These are phyloP conservation scores for Pyrenophora graminea DNA, from an alignment of 2,329 filamentous ascomycete species.

Conservation along the genomic window DNA sequence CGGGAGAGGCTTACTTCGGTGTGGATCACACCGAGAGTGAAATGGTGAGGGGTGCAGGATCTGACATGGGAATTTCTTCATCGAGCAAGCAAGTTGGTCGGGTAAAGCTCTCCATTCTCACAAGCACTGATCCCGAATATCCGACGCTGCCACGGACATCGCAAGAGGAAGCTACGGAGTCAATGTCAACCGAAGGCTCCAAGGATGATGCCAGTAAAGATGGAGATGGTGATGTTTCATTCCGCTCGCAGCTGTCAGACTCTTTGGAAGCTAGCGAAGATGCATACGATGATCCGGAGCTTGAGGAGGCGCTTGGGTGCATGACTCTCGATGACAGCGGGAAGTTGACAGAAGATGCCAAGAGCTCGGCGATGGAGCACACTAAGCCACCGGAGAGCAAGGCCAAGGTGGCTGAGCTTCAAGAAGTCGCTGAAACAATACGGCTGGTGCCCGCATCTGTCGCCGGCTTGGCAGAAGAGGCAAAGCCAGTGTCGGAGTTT, in stretches of 20 bases:
- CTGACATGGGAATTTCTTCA: neutral
- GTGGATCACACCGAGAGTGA: neutral
- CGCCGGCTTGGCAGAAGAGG: neutral
- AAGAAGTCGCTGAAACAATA: neutral
- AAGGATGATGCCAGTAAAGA: neutral
- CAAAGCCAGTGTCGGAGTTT: constrained; percentile 25
- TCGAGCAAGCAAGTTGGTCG: constrained; percentile 25
- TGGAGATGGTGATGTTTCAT: neutral
- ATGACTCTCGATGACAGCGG: constrained; percentile 21
- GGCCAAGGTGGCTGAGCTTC: neutral
- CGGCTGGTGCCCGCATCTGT: constrained; percentile 1
- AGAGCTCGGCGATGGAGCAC: neutral
- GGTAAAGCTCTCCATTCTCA: constrained; percentile 20
- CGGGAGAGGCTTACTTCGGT: neutral
- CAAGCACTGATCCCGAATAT: constrained; percentile 21
- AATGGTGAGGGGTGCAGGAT: neutral
- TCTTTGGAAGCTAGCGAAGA: constrained; percentile 5
- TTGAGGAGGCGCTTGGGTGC: constrained; percentile 27
- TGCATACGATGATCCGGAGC: constrained; percentile 34
- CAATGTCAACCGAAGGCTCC: neutral
- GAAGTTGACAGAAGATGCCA: constrained; percentile 9
- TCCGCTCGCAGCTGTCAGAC: neutral
- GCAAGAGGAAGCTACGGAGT: neutral
- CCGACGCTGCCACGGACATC: constrained; percentile 14
- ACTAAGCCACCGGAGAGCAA: neutral